Evolutionary conservation across 2,329 filamentous ascomycete genomes (phyloP), one percentile per base, ranked within the genome.

Genomic region (Botryotinia convoluta): DNA sequence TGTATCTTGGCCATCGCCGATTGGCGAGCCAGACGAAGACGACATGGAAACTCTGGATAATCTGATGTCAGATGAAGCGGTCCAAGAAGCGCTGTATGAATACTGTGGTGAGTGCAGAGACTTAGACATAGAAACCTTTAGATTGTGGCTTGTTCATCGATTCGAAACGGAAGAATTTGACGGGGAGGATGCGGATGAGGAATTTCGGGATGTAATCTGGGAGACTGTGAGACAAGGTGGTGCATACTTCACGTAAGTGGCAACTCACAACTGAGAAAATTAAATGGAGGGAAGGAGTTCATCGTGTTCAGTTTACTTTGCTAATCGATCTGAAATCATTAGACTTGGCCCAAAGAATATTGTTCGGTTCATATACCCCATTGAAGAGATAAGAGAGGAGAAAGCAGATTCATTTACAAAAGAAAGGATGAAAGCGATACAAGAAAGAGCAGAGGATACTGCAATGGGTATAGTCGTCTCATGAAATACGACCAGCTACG

Each of bases 181-280:
- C 6, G 51, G 67, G 3, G 37, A 69, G 37, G 42, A 71, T 44
- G 42, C 57, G 32, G 32, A 44, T 14, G 26, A 37, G 42, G 26
- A 63, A 14, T 68, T 68, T 54, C 35, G 9, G 20, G 37, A 62
- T 20, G 1, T 71, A 6, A 62, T 62, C 22, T 20, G 20, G 42
- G 69, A 71, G 57, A 48, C 22, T 32, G 32, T 45, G 32, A 10
- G 57, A 37, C 32, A 48, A 59, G 57, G 29, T 16, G 54, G 69
- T 35, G 42, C 22, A 54, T 68, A 68, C 18, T 68, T 68, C 35
- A 68, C 64, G 64, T 68, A 14, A 68, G 64, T 68, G 14, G n/a
- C 22, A 14, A 39, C 18, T 29, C 4, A 6, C 20, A 29, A 9
- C 16, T 3, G 0, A 54, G 0, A 10, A 8, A 39, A 29, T 20